A percentile compares a stretch with the other conserved stretches of the same genome.
Evolutionary conservation across 2,329 filamentous ascomycete genomes (phyloP).

Genomic region (Trichoderma arundinaceum): DNA sequence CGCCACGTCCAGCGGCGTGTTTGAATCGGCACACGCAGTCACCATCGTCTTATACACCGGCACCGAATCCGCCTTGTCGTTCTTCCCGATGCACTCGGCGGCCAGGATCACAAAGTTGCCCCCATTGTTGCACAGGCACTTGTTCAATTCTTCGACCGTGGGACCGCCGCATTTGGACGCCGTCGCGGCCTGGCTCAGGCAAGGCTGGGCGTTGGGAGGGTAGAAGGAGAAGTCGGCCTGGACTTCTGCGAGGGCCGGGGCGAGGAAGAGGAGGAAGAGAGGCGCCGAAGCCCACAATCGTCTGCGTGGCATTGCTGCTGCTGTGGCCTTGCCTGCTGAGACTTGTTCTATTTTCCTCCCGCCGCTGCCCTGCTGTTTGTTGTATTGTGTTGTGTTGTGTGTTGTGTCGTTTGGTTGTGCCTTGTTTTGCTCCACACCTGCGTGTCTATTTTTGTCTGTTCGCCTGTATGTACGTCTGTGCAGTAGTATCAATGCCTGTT

Average conservation of each 20-base stretch:
- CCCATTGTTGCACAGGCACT: conserved; percentile 57
- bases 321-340: neutral
- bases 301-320: conserved; percentile 38
- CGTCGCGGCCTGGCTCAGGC: conserved; percentile 51
- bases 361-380: neutral
- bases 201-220: conserved; percentile 44
- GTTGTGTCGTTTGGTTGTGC: neutral
- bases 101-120: conserved; percentile 56
- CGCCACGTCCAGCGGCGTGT: conserved; percentile 51
- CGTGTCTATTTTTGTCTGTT: neutral
- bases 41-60: conserved; percentile 53
- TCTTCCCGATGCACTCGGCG: conserved; percentile 53
- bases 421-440: conserved; percentile 11
- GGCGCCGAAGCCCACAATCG: conserved; percentile 41
- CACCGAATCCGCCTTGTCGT: conserved; percentile 45
- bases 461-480: conserved; percentile 2
- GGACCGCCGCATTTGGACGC: conserved; percentile 49
- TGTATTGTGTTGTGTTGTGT: neutral
- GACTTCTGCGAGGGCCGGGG: conserved; percentile 36
- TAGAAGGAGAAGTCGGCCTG: conserved; percentile 46
- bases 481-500: conserved; percentile 5
- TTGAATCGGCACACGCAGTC: conserved; percentile 51
- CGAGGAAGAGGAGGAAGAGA: conserved; percentile 37
- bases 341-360: neutral
- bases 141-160: conserved; percentile 50